These are phyloP conservation scores for Aspergillus asperescens DNA, from an alignment of 495 filamentous ascomycete genomes.

Conservation along the genomic window DNA sequence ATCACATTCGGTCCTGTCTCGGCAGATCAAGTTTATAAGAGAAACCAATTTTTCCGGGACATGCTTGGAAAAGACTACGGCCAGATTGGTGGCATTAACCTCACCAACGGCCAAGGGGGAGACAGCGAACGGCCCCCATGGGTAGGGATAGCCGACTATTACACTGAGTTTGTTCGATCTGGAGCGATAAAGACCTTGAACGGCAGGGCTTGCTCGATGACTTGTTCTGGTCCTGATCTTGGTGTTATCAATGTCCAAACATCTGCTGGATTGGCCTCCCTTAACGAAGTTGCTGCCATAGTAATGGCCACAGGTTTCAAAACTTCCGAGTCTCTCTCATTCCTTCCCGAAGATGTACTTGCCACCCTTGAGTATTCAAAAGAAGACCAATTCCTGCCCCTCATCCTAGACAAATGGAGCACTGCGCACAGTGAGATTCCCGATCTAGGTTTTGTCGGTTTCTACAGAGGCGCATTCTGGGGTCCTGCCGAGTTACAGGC, in stretches of 20 bases:
- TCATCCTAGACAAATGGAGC: conserved; percentile 62
- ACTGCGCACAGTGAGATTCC: conserved; percentile 56
- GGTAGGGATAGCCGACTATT: conserved; percentile 64
- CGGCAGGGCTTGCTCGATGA: conserved; percentile 26
- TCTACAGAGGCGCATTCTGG: conserved; percentile 85
- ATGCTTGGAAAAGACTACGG: conserved; percentile 61
- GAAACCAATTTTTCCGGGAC: conserved; percentile 49
- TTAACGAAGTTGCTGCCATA: conserved; percentile 58
- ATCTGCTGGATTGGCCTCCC: conserved; percentile 17
- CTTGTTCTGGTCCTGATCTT: conserved; percentile 20
- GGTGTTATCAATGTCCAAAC: conserved; percentile 33
- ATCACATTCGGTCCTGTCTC: conserved; percentile 56
- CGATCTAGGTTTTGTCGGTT: conserved; percentile 73
- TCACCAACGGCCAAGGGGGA: conserved; percentile 15
- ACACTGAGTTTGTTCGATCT: conserved; percentile 64
- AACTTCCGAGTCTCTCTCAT: conserved; percentile 53
- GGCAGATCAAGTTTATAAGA: conserved; percentile 44
- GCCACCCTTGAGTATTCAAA: conserved; percentile 51
- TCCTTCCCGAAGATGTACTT: conserved; percentile 53
- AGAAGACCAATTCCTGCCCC: conserved; percentile 54
- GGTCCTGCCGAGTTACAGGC: conserved; percentile 85
- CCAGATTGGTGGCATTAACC: conserved; percentile 19
- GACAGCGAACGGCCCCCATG: conserved; percentile 47
- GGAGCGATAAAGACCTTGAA: conserved; percentile 48
- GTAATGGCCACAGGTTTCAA: conserved; percentile 76